Evolutionary conservation across 176 grass and related monocot species (phyloP).

Genomic region (Rhipidocladum racemiflorum): DNA sequence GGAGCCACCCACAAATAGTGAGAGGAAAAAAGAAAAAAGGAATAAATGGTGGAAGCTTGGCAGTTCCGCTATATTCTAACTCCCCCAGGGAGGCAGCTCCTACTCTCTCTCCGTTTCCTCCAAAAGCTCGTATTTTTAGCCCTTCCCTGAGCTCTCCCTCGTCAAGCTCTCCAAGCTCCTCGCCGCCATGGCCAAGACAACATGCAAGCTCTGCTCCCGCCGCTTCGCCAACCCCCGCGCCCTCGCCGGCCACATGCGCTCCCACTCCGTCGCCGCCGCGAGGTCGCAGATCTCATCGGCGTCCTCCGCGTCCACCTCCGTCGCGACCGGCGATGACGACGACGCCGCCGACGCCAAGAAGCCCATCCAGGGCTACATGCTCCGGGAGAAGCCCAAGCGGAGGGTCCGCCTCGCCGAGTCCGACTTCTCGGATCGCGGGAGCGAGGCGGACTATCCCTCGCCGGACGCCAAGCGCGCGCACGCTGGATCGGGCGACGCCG

Average conservation of each 20-base stretch:
- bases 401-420: slow-evolving; percentile 45
- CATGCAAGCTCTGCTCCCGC: slow-evolving; percentile 71
- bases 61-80: slow-evolving; percentile 50
- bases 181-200: slow-evolving; percentile 61
- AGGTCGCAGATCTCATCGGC: slow-evolving; percentile 47
- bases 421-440: slow-evolving; percentile 69
- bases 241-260: slow-evolving; percentile 75
- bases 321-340: slow-evolving; percentile 19
- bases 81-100: slow-evolving; percentile 30
- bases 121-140: slow-evolving; percentile 44
- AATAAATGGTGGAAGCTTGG: slow-evolving; percentile 48
- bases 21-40: background rate
- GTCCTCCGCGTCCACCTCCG: slow-evolving; percentile 45
- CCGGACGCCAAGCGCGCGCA: slow-evolving; percentile 29
- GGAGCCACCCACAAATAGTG: background rate
- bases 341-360: slow-evolving; percentile 15
- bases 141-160: slow-evolving; percentile 1
- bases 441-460: slow-evolving; percentile 49
- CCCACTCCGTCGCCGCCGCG: slow-evolving; percentile 48
- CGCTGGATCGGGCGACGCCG: slow-evolving; percentile 39
- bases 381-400: slow-evolving; percentile 61
- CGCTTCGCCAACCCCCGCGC: slow-evolving; percentile 63
- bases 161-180: slow-evolving; percentile 32
- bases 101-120: slow-evolving; percentile 16
- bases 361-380: slow-evolving; percentile 35